Percentiles rank a stretch among this genome's conserved stretches.
phyloP scores from a whole-genome alignment of 2,329 filamentous ascomycete species.

The Aspergillus caelatus region DNA sequence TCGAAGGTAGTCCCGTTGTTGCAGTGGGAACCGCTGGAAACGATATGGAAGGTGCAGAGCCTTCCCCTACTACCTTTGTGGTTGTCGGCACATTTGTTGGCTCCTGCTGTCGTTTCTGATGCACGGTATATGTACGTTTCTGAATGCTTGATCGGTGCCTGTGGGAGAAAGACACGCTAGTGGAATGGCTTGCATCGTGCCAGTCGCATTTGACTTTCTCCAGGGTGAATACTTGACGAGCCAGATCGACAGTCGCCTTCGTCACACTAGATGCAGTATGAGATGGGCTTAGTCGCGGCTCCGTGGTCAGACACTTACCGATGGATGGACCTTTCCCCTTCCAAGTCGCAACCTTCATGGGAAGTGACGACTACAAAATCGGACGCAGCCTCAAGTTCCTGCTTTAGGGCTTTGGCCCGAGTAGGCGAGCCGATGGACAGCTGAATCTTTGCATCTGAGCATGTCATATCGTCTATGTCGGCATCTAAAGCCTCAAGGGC shows the following conservation, averaged over 20 bases:
- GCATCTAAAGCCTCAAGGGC: slow-evolving; percentile 17
- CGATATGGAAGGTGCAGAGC: not conserved
- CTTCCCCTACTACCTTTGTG: not conserved
- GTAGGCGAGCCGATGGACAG: not conserved
- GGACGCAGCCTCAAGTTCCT: slow-evolving; percentile 10
- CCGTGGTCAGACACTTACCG: slow-evolving; percentile 15
- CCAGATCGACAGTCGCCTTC: slow-evolving; percentile 11
- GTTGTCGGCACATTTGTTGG: not conserved
- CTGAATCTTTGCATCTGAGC: not conserved
- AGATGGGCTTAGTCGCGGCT: not conserved
- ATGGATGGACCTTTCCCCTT: slow-evolving; percentile 22
- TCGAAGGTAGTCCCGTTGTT: slow-evolving; percentile 4
- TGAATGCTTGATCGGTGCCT: slow-evolving; percentile 11
- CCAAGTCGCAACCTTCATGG: slow-evolving; percentile 21
- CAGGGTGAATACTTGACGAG: slow-evolving; percentile 9
- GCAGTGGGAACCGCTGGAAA: not conserved
- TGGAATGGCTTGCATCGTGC: slow-evolving; percentile 21
- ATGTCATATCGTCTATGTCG: slow-evolving; percentile 7
- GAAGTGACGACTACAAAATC: slow-evolving; percentile 22
- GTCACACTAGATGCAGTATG: not conserved
- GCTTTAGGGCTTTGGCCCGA: slow-evolving; percentile 2
- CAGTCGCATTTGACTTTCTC: slow-evolving; percentile 15
- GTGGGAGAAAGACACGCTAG: slow-evolving; percentile 21
- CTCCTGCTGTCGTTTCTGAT: slow-evolving; percentile 1
- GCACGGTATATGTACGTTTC: slow-evolving; percentile 5